A percentile compares a stretch with the other conserved stretches of the same genome.
Conservation (phyloP, 306 rosid species). For the Lathyrus tuberosus region DNA sequence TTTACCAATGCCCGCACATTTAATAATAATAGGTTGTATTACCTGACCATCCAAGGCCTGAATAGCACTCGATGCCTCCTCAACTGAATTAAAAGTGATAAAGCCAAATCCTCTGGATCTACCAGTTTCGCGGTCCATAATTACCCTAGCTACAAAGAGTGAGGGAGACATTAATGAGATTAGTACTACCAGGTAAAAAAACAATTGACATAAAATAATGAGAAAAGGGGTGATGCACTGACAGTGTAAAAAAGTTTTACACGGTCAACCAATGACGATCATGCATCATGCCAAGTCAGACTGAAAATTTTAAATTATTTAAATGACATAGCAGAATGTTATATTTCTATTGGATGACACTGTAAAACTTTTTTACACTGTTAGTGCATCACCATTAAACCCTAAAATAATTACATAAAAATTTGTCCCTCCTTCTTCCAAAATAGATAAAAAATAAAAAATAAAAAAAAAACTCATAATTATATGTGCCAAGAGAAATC, state of each 20-base stretch:
- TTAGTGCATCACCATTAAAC: too few relatives aligned
- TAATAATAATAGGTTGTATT: slow-evolving; percentile 18
- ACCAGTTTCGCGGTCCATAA: slow-evolving; percentile 78
- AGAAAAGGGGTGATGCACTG: too few relatives aligned
- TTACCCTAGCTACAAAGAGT: slow-evolving; percentile 63
- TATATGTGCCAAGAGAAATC: background rate
- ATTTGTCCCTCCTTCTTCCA: background rate
- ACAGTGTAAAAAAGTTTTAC: too few relatives aligned
- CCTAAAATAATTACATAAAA: background rate
- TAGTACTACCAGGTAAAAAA: slow-evolving; percentile 1
- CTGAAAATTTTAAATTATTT: too few relatives aligned
- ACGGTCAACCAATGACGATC: too few relatives aligned
- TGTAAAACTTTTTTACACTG: too few relatives aligned
- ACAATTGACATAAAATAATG: background rate
- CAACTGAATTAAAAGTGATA: slow-evolving; percentile 62
- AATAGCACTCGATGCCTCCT: slow-evolving; percentile 87
- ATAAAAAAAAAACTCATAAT: background rate
- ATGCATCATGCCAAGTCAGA: too few relatives aligned
- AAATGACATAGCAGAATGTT: too few relatives aligned
- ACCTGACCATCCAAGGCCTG: slow-evolving; percentile 93
- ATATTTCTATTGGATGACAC: too few relatives aligned
- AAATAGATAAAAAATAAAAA: background rate
- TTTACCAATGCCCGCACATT: background rate
- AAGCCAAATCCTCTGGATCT: slow-evolving; percentile 94
- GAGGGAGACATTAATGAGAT: slow-evolving; percentile 7